Conservation (phyloP, 805 yeast species). For the Cyberlindnera suaveolens region DNA sequence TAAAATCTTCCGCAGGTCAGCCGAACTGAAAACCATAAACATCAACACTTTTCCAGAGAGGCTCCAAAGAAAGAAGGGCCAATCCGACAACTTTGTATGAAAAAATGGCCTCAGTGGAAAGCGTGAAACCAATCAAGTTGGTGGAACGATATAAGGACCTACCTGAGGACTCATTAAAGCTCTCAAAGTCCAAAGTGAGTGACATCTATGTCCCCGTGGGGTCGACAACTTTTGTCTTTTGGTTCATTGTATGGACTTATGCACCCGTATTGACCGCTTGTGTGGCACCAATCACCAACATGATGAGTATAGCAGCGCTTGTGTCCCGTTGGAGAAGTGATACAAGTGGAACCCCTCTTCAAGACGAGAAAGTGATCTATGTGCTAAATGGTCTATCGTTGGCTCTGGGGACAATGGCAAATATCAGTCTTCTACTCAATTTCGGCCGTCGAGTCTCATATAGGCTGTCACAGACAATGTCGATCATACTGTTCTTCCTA, state of each 20-base stretch:
- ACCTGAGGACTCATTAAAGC: slow-evolving; percentile 13
- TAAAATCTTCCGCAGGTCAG: too few relatives aligned
- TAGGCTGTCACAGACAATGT: slow-evolving; percentile 51
- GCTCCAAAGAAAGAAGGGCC: too few relatives aligned
- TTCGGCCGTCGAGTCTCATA: slow-evolving; percentile 56
- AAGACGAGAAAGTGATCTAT: slow-evolving; percentile 38
- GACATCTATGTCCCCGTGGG: slow-evolving; percentile 15
- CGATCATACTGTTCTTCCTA: slow-evolving; percentile 57
- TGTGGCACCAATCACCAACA: slow-evolving; percentile 71
- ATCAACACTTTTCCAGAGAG: too few relatives aligned
- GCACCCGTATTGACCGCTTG: slow-evolving; percentile 76
- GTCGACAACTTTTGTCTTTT: slow-evolving; percentile 24
- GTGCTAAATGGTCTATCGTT: slow-evolving; percentile 59
- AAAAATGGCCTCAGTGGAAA: too few relatives aligned
- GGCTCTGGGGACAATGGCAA: slow-evolving; percentile 60
- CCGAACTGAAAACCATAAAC: too few relatives aligned
- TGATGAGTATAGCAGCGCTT: slow-evolving; percentile 65
- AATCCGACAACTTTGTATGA: too few relatives aligned
- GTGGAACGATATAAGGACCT: slow-evolving; percentile 4
- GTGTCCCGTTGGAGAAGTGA: slow-evolving; percentile 59
- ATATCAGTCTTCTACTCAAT: slow-evolving; percentile 62
- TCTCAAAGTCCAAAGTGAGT: slow-evolving; percentile 13
- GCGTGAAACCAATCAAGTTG: too few relatives aligned
- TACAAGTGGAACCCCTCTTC: slow-evolving; percentile 20
- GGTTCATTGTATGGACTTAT: slow-evolving; percentile 65